phyloP scores from a whole-genome alignment of 2,329 filamentous ascomycete genomes.

The Nigrospora sphaerica region DNA sequence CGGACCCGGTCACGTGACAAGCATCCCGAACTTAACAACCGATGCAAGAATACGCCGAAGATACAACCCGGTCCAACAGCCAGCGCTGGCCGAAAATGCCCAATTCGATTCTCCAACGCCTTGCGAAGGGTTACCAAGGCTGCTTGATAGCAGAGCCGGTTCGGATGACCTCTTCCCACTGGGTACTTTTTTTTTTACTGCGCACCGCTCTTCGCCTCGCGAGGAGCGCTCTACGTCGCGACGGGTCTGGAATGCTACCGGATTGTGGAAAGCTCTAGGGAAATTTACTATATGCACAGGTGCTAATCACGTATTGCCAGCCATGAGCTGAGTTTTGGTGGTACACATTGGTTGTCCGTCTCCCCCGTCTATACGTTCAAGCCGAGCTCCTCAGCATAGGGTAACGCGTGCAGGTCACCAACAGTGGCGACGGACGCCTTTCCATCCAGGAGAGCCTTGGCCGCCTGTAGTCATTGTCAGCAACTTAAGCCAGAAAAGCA shows the following conservation, averaged over 20 bases:
- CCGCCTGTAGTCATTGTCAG: slow-evolving; percentile 53
- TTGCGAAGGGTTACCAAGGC: too few relatives aligned
- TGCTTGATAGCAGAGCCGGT: too few relatives aligned
- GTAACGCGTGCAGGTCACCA: slow-evolving; percentile 84
- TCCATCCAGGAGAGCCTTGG: slow-evolving; percentile 78
- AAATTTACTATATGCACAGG: slow-evolving; percentile 39
- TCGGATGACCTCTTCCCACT: too few relatives aligned
- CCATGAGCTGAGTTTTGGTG: slow-evolving; percentile 31
- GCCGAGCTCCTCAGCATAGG: slow-evolving; percentile 89
- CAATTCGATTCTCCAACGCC: too few relatives aligned
- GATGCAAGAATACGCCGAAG: not conserved
- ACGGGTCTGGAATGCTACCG: slow-evolving; percentile 1
- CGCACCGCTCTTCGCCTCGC: too few relatives aligned
- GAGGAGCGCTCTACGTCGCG: not conserved
- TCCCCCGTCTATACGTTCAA: slow-evolving; percentile 71
- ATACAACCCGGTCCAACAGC: not conserved
- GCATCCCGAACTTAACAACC: too few relatives aligned
- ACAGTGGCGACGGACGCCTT: slow-evolving; percentile 87
- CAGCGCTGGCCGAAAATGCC: too few relatives aligned
- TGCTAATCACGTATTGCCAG: slow-evolving; percentile 29
- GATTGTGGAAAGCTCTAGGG: slow-evolving; percentile 25
- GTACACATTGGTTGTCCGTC: slow-evolving; percentile 28
- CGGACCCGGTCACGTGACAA: slow-evolving; percentile 1
- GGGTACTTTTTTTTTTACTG: too few relatives aligned
- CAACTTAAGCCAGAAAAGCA: not conserved